Base-by-base conservation (phyloP, 2,329 filamentous ascomycete genomes). In the Aureobasidium sp. region DNA sequence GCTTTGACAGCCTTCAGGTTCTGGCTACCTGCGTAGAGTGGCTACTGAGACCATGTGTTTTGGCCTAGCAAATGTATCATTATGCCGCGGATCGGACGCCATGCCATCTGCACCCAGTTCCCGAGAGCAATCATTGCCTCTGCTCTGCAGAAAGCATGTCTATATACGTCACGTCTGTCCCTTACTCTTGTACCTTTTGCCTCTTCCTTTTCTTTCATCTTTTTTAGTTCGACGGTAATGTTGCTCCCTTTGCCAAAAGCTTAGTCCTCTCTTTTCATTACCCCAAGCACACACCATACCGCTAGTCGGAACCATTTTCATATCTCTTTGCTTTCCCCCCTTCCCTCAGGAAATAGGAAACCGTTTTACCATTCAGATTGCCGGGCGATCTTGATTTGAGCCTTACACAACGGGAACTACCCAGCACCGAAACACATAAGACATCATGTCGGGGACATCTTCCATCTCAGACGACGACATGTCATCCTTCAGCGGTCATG, bases 401-500 rank as follows among this genome's bases (percentile, higher is more conserved):
- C 53, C 53, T 45, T 57, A 30, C 21, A 37, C 41, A 58, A 58
- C 54, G 54, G 54, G 42, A 16, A 39, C 37, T 13, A 37, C 32
- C 42, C 42, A 48, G 32, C 15, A 25, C 16, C 37, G n/a, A 32
- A 41, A 52, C 53, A 48, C 37, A 53, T 41, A 49, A 59, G 54
- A 59, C 45, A 59, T 49, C 57, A 55, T 45, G 48, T 47, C 58
- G 30, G 42, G 42, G 32, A 27, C 49, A 3, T 39, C 58, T 42
- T 69, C 69, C 25, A 67, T 69, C 3, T 68, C 67, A 29, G 70
- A 72, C 32, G 69, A 72, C 59, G 63, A 69, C 34, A 58, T 58
- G 54, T 72, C 70, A 27, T 69, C 68, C 27, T 67, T 65, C 41
- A 73, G 70, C 64, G 69, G 69, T 57, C 67, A 68, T n/a, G 70